A percentile compares a stretch with the other conserved stretches of the same genome.
These are phyloP conservation scores for Vanilla planifolia DNA, from an alignment of 106 monocot species.

Conservation along the genomic window DNA sequence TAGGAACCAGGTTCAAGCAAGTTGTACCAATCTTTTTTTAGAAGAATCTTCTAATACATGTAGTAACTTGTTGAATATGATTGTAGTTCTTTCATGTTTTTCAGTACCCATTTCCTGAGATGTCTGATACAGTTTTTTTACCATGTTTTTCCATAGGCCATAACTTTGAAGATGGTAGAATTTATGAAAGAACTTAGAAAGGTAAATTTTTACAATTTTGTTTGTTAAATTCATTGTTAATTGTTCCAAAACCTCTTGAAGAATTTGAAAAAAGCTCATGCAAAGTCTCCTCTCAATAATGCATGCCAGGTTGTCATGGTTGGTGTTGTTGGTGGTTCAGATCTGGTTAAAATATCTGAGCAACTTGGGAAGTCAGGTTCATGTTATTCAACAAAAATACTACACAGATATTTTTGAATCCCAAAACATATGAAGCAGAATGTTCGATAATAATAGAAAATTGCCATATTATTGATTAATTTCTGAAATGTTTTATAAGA, in stretches of 20 bases:
- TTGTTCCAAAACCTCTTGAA: not conserved
- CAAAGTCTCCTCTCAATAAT: not conserved
- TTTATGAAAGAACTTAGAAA: slow-evolving; percentile 69
- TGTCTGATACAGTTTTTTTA: not conserved
- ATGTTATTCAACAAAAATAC: not conserved
- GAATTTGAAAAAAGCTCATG: not conserved
- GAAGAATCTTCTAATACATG: too few species aligned
- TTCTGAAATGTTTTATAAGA: not conserved
- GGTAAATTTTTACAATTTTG: slow-evolving; percentile 26
- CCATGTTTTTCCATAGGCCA: slow-evolving; percentile 36
- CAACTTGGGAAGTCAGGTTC: slow-evolving; percentile 83
- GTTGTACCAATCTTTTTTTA: too few species aligned
- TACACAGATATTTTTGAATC: too few species aligned
- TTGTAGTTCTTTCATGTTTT: not conserved
- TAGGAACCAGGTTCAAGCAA: not conserved
- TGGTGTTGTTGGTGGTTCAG: slow-evolving; percentile 94
- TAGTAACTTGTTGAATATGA: not conserved
- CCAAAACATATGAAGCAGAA: too few species aligned
- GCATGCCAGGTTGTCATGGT: slow-evolving; percentile 66
- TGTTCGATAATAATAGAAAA: too few species aligned
- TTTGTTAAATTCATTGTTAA: not conserved
- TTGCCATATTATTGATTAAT: too few species aligned
- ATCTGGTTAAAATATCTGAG: slow-evolving; percentile 89
- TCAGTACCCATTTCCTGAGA: not conserved
- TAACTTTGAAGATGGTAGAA: slow-evolving; percentile 69